These are phyloP conservation scores for Eutrema japonicum DNA, from an alignment of 345 rosid species.

Conservation along the genomic window DNA sequence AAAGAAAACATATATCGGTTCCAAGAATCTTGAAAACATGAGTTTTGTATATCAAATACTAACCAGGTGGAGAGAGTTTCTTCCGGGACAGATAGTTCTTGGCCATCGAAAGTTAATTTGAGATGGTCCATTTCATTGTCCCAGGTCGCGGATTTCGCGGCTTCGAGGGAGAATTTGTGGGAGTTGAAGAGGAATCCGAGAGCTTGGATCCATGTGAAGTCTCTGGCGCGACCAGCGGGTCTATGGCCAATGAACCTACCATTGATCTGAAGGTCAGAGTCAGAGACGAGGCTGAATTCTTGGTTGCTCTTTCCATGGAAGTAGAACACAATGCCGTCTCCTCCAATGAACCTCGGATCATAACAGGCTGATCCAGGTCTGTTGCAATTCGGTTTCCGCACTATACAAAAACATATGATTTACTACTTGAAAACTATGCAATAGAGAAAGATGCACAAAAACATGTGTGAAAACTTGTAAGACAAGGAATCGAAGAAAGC, in stretches of 20 bases:
- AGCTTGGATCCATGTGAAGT: constrained; percentile 67
- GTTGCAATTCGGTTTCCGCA: constrained; percentile 51
- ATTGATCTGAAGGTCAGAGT: constrained; percentile 57
- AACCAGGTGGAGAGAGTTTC: constrained; percentile 59
- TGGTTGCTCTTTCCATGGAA: constrained; percentile 62
- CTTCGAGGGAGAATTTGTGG: constrained; percentile 64
- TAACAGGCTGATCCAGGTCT: constrained; percentile 64
- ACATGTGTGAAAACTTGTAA: not conserved
- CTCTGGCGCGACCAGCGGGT: constrained; percentile 51
- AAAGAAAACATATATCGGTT: not conserved
- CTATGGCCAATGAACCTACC: constrained; percentile 61
- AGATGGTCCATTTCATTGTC: constrained; percentile 58
- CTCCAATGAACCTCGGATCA: constrained; percentile 64
- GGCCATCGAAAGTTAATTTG: constrained; percentile 57
- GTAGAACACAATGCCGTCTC: constrained; percentile 64
- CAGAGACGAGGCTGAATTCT: constrained; percentile 60
- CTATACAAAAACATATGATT: constrained; percentile 29
- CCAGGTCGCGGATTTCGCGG: constrained; percentile 57
- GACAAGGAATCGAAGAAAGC: not conserved
- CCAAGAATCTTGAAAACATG: constrained; percentile 16
- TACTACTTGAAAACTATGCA: not conserved
- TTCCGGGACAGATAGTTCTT: constrained; percentile 53
- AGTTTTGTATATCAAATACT: constrained; percentile 28
- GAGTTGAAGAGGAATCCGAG: constrained; percentile 54
- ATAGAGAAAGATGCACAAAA: not conserved